These are phyloP conservation scores for Basipetospora chlamydospora DNA, from an alignment of 2,329 filamentous ascomycete species.

Conservation along the genomic window DNA sequence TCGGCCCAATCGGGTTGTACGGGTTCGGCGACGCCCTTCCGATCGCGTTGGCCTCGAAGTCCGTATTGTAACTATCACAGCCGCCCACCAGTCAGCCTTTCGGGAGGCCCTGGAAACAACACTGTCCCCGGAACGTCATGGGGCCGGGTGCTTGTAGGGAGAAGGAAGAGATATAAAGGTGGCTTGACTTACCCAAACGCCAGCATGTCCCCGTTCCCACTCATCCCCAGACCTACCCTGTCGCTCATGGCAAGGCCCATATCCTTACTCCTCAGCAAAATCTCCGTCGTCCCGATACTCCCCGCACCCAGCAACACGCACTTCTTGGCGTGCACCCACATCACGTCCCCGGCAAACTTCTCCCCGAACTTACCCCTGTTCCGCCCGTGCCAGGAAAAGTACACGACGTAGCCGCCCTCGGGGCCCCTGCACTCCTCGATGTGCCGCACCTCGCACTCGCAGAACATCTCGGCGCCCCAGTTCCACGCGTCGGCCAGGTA, in stretches of 20 bases:
- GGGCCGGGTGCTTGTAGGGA: too few relatives aligned
- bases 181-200: conserved; percentile 43
- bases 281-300: conserved; percentile 50
- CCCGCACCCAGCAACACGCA: conserved; percentile 54
- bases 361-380: conserved; percentile 39
- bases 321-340: conserved; percentile 53
- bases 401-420: conserved; percentile 43
- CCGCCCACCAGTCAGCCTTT: too few relatives aligned
- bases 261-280: conserved; percentile 43
- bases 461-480: conserved; percentile 58
- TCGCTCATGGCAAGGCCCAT: conserved; percentile 44
- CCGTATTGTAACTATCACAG: conserved; percentile 46
- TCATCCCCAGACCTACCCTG: conserved; percentile 43
- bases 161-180: too few relatives aligned
- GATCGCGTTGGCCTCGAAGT: conserved; percentile 40
- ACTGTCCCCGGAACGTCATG: too few relatives aligned
- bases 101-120: too few relatives aligned
- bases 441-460: conserved; percentile 51
- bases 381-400: conserved; percentile 48
- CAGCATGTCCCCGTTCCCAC: conserved; percentile 52
- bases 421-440: conserved; percentile 35
- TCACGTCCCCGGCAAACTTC: conserved; percentile 41
- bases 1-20: conserved; percentile 42
- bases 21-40: conserved; percentile 33
- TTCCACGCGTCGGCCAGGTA: conserved; percentile 59